A percentile compares a stretch with the other conserved stretches of the same genome.
Conservation (phyloP, 495 filamentous ascomycete species). For the Saxophila tyrrhenica region DNA sequence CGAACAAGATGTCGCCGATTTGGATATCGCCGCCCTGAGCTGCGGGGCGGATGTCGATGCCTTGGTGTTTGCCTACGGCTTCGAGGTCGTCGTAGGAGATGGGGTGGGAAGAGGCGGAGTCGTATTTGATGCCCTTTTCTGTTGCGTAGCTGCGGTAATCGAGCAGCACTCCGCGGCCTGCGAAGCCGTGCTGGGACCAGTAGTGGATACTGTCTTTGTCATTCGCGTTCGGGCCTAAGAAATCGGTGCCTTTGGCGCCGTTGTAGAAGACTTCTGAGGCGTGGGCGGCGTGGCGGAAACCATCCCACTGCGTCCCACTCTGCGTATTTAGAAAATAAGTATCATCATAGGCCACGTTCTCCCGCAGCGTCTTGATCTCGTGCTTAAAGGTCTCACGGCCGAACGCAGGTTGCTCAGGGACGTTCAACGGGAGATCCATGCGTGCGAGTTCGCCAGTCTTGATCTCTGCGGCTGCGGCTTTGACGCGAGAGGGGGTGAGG, state of each 20-base stretch:
- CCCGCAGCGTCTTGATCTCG: conserved; percentile 40
- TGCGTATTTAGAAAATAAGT: conserved; percentile 67
- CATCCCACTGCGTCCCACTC: conserved; percentile 68
- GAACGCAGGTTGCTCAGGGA: conserved; percentile 42
- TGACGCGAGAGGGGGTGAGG: conserved; percentile 44
- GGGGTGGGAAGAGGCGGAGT: conserved; percentile 47
- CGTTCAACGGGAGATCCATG: conserved; percentile 42
- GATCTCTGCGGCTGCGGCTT: conserved; percentile 41
- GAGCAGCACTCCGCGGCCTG: conserved; percentile 47
- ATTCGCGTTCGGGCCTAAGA: conserved; percentile 39
- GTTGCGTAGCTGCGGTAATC: conserved; percentile 39
- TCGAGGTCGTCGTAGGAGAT: conserved; percentile 49
- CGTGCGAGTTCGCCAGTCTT: conserved; percentile 39
- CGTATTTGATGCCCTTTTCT: conserved; percentile 37
- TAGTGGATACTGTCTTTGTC: conserved; percentile 41
- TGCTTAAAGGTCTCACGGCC: conserved; percentile 46
- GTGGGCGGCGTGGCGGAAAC: conserved; percentile 40
- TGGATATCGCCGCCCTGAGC: conserved; percentile 49
- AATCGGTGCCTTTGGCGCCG: conserved; percentile 40
- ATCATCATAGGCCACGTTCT: conserved; percentile 50
- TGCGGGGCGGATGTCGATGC: conserved; percentile 41
- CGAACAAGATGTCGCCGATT: conserved; percentile 53
- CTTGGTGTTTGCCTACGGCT: conserved; percentile 44
- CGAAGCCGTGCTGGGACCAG: conserved; percentile 42
- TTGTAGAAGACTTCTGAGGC: conserved; percentile 41